A percentile compares a stretch with the other conserved stretches of the same genome.
Evolutionary conservation across 495 filamentous ascomycete species (phyloP).

Genomic region (Tetracladium setigerum): DNA sequence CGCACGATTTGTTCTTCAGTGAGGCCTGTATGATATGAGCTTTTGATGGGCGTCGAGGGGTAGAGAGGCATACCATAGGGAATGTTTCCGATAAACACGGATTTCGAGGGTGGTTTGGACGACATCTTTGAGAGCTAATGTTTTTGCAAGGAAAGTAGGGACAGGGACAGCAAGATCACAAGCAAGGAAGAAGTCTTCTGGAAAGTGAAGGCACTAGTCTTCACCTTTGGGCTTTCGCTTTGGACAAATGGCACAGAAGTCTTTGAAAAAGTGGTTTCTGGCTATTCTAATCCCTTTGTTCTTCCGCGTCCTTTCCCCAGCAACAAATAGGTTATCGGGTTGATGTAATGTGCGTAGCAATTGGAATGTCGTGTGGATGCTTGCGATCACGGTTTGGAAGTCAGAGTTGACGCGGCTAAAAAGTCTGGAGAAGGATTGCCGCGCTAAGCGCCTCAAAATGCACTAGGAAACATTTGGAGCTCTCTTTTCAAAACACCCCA

Average conservation of each 20-base stretch:
- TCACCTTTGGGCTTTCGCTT: slow-evolving; percentile 17
- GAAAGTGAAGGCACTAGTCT: slow-evolving; percentile 13
- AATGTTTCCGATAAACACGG: slow-evolving; percentile 82
- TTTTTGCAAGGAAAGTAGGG: neutral
- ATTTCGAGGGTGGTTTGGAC: slow-evolving; percentile 39
- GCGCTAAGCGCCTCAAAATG: slow-evolving; percentile 8
- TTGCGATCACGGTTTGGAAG: too few relatives aligned
- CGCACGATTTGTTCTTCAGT: slow-evolving; percentile 93
- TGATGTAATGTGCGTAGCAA: too few relatives aligned
- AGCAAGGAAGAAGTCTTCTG: slow-evolving; percentile 8
- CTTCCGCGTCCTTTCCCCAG: neutral
- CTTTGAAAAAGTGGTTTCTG: slow-evolving; percentile 22
- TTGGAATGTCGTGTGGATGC: too few relatives aligned
- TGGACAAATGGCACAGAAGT: slow-evolving; percentile 24
- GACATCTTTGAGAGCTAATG: slow-evolving; percentile 40
- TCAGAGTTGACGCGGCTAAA: neutral
- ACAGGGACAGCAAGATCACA: slow-evolving; percentile 10
- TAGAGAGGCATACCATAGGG: slow-evolving; percentile 50
- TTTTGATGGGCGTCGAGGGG: too few relatives aligned
- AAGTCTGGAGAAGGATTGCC: neutral
- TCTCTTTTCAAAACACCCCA: neutral
- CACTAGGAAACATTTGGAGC: slow-evolving; percentile 14
- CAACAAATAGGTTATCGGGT: too few relatives aligned
- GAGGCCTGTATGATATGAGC: slow-evolving; percentile 47
- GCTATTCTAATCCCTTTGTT: slow-evolving; percentile 22